Evolutionary conservation across 2,329 filamentous ascomycete genomes (phyloP), one percentile per base, ranked within the genome.

Genomic region (Calycina marina): DNA sequence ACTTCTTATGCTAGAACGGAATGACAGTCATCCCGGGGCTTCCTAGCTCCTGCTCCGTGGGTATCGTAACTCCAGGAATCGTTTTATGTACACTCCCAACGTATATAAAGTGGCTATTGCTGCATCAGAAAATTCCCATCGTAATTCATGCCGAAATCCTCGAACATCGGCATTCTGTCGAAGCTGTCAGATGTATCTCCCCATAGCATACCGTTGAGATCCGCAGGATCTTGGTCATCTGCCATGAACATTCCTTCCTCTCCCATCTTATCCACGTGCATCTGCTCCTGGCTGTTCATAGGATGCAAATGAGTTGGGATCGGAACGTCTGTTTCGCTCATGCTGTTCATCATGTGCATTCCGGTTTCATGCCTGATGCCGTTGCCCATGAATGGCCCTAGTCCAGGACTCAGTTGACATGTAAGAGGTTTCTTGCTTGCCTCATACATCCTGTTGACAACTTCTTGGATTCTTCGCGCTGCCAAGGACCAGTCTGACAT

Each of bases 401-500:
- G 36, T 15, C 44, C 40, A 44, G 52, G 45, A 51, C 48, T 42
- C 46, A 51, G 44, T 16, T 47, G 43, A 22, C 44, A 31, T 14
- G 43, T 49, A 6, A 43, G 20, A 8, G 50, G 45, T 13, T 44
- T 32, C 30, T 45, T 52, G 20, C 49, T 51, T 6, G 71, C 71
- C 43, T 77, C 72, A 47, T 75, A 73, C 56, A 78, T 72, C 42
- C 69, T 63, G 44, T 61, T 65, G 14, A 79, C 64, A 4, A 76
- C 72, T 50, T 77, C 72, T 27, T 72, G 59, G 32, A 69, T 74
- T 35, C 72, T 62, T 40, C 67, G 64, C 0, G 72, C 73, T 2
- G 72, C 70, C 17, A 75, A 59, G 3, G 71, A 76, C 69, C 71
- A 77, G 45, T 71, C 65, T 39, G 72, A 63, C 63, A 79, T 71